These are phyloP conservation scores for Trametes villosa DNA, from an alignment of 768 basidiomycete species.

Conservation along the genomic window DNA sequence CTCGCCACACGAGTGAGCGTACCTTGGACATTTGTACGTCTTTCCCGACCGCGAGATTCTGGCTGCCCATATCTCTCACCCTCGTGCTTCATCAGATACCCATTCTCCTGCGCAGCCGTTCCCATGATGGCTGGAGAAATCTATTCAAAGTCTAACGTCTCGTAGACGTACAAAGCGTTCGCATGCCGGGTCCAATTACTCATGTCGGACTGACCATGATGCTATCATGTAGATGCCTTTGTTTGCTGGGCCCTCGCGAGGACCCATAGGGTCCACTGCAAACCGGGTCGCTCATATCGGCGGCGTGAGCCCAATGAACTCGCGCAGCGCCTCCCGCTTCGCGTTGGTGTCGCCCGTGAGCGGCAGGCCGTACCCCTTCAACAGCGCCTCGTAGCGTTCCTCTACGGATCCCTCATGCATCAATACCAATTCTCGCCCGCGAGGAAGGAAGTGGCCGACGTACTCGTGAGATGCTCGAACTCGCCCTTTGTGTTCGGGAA, in stretches of 20 bases:
- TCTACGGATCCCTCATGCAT: conserved; percentile 28
- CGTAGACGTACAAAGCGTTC: background rate
- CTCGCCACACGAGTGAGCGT: too few species aligned
- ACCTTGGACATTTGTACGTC: too few species aligned
- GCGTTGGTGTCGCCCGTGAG: conserved; percentile 45
- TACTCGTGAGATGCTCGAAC: conserved; percentile 52
- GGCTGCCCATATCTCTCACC: too few species aligned
- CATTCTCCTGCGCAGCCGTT: too few species aligned
- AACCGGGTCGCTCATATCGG: background rate
- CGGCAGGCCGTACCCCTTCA: conserved; percentile 40
- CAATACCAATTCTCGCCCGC: background rate
- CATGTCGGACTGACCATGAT: too few species aligned
- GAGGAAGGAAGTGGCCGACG: too few species aligned
- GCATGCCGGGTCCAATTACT: background rate
- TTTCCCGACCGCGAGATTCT: too few species aligned
- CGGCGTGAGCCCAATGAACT: conserved; percentile 42
- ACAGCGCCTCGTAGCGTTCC: conserved; percentile 45
- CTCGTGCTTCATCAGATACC: too few species aligned
- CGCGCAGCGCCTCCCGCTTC: conserved; percentile 43
- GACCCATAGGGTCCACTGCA: background rate
- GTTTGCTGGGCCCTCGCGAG: background rate
- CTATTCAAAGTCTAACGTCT: background rate
- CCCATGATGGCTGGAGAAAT: background rate
- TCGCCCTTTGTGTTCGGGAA: conserved; percentile 46
- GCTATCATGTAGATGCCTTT: too few species aligned